Percentiles rank a stretch among this genome's conserved stretches.
phyloP scores from a whole-genome alignment of 192 early-diverging fungal genomes.

The Backusella circina region DNA sequence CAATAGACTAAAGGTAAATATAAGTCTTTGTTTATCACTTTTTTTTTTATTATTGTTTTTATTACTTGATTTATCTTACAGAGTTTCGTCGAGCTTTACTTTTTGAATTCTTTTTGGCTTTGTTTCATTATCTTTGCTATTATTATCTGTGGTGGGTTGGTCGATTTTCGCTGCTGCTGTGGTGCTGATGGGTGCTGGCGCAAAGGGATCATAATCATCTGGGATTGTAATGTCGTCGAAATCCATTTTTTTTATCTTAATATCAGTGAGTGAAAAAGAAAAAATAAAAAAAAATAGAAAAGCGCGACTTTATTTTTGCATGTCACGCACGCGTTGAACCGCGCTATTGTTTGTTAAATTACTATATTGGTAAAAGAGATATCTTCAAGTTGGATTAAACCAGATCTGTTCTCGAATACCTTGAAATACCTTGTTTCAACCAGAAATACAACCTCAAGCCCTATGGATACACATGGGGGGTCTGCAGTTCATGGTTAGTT shows the following conservation, averaged over 20 bases:
- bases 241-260: background rate
- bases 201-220: background rate
- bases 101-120: background rate
- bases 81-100: background rate
- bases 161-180: background rate
- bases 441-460: slow-evolving; percentile 17
- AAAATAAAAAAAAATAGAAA: background rate
- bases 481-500: slow-evolving; percentile 27
- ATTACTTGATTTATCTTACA: background rate
- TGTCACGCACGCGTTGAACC: too few relatives aligned
- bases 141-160: background rate
- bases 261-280: background rate
- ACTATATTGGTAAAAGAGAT: too few relatives aligned
- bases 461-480: slow-evolving; percentile 30
- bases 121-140: background rate
- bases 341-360: too few relatives aligned
- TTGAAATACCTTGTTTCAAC: slow-evolving; percentile 36
- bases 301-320: background rate
- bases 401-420: too few relatives aligned
- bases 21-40: background rate
- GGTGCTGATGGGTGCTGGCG: background rate
- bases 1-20: background rate
- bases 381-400: too few relatives aligned
- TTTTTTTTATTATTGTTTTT: background rate
- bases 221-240: background rate